Percentiles rank a stretch among this genome's conserved stretches.
phyloP scores from a whole-genome alignment of 2,329 filamentous ascomycete genomes.

The Hymenoscyphus scutula region DNA sequence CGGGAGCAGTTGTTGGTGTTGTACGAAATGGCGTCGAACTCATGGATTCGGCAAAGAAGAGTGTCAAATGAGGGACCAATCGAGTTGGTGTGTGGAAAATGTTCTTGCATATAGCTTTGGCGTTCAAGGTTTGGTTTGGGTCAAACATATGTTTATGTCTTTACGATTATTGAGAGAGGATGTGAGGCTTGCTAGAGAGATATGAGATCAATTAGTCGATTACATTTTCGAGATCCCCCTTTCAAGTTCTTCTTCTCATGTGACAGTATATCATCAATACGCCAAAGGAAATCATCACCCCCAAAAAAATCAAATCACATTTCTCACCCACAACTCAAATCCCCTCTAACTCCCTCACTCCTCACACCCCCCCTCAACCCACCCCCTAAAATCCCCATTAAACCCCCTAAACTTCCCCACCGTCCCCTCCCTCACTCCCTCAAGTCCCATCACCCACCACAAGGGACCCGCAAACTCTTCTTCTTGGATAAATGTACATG shows the following conservation, averaged over 20 bases:
- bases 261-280: too few relatives aligned
- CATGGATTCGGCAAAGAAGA: constrained; percentile 41
- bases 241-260: too few relatives aligned
- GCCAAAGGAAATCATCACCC: too few relatives aligned
- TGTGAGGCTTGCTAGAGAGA: background rate
- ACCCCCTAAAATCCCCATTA: constrained; percentile 3
- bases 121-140: constrained; percentile 1
- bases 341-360: background rate
- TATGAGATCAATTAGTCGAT: background rate
- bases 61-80: constrained; percentile 18
- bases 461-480: constrained; percentile 2
- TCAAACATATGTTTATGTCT: background rate
- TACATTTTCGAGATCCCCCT: background rate
- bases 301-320: too few relatives aligned
- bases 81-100: background rate
- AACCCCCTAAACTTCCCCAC: background rate
- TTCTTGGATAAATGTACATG: background rate
- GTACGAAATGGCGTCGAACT: constrained; percentile 84
- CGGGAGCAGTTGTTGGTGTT: constrained; percentile 87
- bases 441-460: constrained; percentile 6
- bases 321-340: background rate
- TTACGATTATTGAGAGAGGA: background rate
- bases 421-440: background rate
- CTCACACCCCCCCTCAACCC: constrained; percentile 9
- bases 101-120: constrained; percentile 6